These are phyloP conservation scores for Setomelanomma holmii DNA, from an alignment of 2,329 filamentous ascomycete genomes.

Conservation along the genomic window DNA sequence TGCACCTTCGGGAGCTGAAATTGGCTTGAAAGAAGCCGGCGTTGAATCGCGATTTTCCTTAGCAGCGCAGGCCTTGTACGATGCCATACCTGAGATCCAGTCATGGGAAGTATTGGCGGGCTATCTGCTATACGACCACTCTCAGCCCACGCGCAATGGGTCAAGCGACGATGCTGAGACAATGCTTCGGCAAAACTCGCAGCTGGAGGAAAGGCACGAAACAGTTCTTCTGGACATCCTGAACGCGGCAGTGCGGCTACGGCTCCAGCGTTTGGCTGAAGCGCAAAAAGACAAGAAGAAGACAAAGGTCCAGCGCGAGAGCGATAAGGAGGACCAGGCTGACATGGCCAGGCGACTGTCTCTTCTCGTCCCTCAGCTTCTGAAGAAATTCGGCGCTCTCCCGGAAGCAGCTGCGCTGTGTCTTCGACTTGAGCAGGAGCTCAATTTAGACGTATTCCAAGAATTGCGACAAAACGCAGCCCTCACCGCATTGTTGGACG, in stretches of 20 bases:
- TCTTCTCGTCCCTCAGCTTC: slow-evolving; percentile 77
- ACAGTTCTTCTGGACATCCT: slow-evolving; percentile 86
- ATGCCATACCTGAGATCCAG: slow-evolving; percentile 78
- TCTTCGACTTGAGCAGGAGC: slow-evolving; percentile 81
- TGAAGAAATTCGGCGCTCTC: slow-evolving; percentile 93
- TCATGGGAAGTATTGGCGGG: slow-evolving; percentile 90
- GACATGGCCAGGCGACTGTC: slow-evolving; percentile 80
- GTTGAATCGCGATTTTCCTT: slow-evolving; percentile 84
- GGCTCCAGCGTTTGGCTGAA: slow-evolving; percentile 71
- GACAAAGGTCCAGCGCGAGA: slow-evolving; percentile 61
- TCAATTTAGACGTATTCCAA: slow-evolving; percentile 87
- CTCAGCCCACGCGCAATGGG: slow-evolving; percentile 60
- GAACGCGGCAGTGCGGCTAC: slow-evolving; percentile 79
- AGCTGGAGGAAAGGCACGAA: slow-evolving; percentile 79
- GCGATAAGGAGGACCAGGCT: slow-evolving; percentile 76
- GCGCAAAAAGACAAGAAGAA: slow-evolving; percentile 64
- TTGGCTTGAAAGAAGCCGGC: slow-evolving; percentile 64
- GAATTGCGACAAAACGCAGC: slow-evolving; percentile 86
- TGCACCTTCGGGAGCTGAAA: slow-evolving; percentile 49
- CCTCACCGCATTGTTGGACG: slow-evolving; percentile 82
- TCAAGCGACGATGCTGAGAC: slow-evolving; percentile 66
- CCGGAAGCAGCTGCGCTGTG: slow-evolving; percentile 86
- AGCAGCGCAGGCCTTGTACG: slow-evolving; percentile 84
- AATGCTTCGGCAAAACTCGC: slow-evolving; percentile 74
- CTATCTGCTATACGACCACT: slow-evolving; percentile 93